Percentiles rank a stretch among this genome's conserved stretches.
phyloP scores from a whole-genome alignment of 352 stramenopile genomes.

The Phytophthora tubulina region DNA sequence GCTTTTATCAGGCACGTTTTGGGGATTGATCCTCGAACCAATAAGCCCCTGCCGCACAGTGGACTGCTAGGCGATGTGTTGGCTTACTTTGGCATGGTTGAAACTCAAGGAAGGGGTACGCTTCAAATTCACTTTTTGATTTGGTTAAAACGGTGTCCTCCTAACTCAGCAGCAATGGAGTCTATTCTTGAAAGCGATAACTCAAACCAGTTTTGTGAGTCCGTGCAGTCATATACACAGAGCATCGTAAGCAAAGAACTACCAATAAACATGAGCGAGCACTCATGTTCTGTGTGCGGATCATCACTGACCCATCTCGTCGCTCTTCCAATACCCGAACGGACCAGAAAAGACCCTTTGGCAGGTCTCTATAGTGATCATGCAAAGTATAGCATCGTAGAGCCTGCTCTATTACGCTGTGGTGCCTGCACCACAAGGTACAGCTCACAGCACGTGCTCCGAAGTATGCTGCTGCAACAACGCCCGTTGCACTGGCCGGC shows the following conservation, averaged over 20 bases:
- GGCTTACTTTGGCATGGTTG: slow-evolving; percentile 17
- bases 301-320: no score
- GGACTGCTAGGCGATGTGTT: not conserved
- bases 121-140: slow-evolving; percentile 18
- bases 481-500: slow-evolving; percentile 1
- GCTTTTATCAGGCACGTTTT: slow-evolving; percentile 1
- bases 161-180: not conserved
- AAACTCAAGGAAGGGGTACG: not conserved
- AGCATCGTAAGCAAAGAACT: no score
- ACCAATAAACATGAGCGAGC: no score
- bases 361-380: not conserved
- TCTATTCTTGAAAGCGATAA: not conserved
- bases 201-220: no score
- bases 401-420: not conserved
- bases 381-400: not conserved
- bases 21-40: not conserved
- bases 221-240: not conserved
- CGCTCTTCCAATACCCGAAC: no score
- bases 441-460: not conserved
- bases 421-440: not conserved
- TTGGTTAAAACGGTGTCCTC: not conserved
- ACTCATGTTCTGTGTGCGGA: no score
- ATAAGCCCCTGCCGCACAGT: not conserved
- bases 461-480: not conserved
- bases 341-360: no score